Evolutionary conservation across 371 early-diverging fungal genomes (phyloP), one percentile per base, ranked within the genome.

Genomic region (Syncephalis fuscata): DNA sequence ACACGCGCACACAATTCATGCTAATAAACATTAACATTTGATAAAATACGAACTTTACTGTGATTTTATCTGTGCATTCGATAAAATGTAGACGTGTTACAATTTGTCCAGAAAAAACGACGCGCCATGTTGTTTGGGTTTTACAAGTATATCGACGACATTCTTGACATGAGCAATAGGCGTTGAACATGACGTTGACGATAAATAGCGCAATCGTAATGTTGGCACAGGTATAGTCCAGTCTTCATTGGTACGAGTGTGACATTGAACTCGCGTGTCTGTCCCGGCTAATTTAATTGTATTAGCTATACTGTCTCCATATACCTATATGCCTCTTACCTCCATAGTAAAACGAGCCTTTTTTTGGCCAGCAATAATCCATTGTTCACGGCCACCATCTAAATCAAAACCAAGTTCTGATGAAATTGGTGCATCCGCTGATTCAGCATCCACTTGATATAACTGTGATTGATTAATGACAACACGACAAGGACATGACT

Each of bases 31-130:
- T n/a, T n/a, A n/a, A n/a, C n/a, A n/a, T n/a, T n/a, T n/a, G n/a
- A n/a, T 11, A 11, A 32, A 32, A 32, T 4, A 32, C 7, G 11
- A 7, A 32, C 32, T 32, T 7, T 7, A 32, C 32, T 32, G 4
- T 32, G 11, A 7, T 32, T 32, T 32, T 32, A 32, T 7, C 32
- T 4, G 11, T 32, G 32, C 32, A 32, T 32, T 32, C 32, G 32
- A 32, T 32, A 32, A 11, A 32, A 32, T 32, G 25, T 61, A 60
- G 20, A 62, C 56, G 11, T 76, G 63, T 40, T 72, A 71, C 40
- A 74, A 76, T 44, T 78, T 76, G 46, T 78, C 78, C 17, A 78
- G 68, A 52, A 78, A 73, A 45, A 78, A 78, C 0, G 76, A 76
- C 1, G 76, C 76, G n/a, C 75, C 71, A 17, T 65, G 73, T 11